phyloP scores from a whole-genome alignment of 805 yeast genomes.

The Blastobotrys robertii region DNA sequence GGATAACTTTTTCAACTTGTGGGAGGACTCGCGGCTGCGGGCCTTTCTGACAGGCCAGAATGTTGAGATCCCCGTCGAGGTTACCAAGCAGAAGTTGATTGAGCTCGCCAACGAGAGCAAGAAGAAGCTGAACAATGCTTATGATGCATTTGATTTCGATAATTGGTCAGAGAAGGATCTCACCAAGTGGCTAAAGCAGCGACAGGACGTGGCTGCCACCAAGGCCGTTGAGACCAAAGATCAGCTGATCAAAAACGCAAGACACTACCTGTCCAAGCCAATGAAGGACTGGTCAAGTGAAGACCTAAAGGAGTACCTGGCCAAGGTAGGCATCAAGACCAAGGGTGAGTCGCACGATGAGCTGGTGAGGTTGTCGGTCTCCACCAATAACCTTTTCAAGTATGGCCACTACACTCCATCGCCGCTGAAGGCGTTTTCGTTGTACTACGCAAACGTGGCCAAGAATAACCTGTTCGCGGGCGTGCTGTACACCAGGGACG shows the following conservation, averaged over 20 bases:
- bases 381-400: too few relatives aligned
- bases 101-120: conserved; percentile 35
- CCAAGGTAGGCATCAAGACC: conserved; percentile 31
- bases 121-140: conserved; percentile 26
- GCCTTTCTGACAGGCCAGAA: conserved; percentile 30
- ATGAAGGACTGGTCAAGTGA: conserved; percentile 43
- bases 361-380: conserved; percentile 9
- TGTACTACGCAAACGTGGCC: too few relatives aligned
- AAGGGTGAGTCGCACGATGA: conserved; percentile 9
- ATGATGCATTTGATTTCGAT: conserved; percentile 43
- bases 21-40: conserved; percentile 28
- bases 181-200: conserved; percentile 38
- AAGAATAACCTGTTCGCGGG: too few relatives aligned
- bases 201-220: conserved; percentile 24
- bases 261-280: conserved; percentile 26
- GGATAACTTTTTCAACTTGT: conserved; percentile 15
- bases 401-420: too few relatives aligned
- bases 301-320: conserved; percentile 48
- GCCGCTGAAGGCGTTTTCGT: too few relatives aligned
- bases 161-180: conserved; percentile 45
- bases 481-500: too few relatives aligned
- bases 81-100: conserved; percentile 32
- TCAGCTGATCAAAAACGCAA: conserved; percentile 26
- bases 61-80: conserved; percentile 21
- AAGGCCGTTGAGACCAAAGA: conserved; percentile 34